phyloP scores from a whole-genome alignment of 2,329 filamentous ascomycete genomes.

The Cladophialophora carrionii region DNA sequence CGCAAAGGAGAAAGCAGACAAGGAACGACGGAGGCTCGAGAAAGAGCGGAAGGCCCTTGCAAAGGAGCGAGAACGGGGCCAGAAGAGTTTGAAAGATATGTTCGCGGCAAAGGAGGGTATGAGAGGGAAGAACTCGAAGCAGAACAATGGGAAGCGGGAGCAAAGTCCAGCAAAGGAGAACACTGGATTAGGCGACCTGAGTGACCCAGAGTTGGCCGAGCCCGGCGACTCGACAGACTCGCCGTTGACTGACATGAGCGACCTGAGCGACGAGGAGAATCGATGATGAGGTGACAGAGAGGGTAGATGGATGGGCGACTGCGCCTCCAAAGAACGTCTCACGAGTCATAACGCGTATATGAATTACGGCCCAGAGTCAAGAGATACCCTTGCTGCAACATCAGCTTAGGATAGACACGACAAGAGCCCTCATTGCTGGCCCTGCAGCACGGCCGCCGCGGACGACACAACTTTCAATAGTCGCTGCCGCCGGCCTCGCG shows the following conservation, averaged over 20 bases:
- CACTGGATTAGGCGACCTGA: slow-evolving; percentile 20
- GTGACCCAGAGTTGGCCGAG: slow-evolving; percentile 24
- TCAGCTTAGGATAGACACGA: neutral
- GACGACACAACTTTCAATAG: neutral
- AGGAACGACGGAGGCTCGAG: slow-evolving; percentile 62
- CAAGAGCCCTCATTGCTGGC: neutral
- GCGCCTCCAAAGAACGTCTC: neutral
- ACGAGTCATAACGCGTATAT: neutral
- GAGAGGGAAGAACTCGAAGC: slow-evolving; percentile 45
- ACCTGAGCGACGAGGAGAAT: slow-evolving; percentile 25
- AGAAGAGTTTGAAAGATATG: slow-evolving; percentile 47
- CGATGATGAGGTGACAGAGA: neutral
- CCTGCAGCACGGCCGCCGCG: neutral
- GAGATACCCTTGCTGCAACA: neutral
- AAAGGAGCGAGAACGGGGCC: slow-evolving; percentile 42
- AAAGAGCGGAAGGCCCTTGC: slow-evolving; percentile 44
- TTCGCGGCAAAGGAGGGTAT: slow-evolving; percentile 43
- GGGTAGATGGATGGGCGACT: neutral
- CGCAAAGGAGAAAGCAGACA: slow-evolving; percentile 60
- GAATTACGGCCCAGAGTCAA: neutral
- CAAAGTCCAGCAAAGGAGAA: slow-evolving; percentile 36
- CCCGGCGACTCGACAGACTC: neutral
- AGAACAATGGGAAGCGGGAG: slow-evolving; percentile 43
- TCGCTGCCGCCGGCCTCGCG: slow-evolving; percentile 35
- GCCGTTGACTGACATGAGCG: slow-evolving; percentile 19